Evolutionary conservation across 257 asterid species (phyloP).

Genomic region (Capsicum pubescens): DNA sequence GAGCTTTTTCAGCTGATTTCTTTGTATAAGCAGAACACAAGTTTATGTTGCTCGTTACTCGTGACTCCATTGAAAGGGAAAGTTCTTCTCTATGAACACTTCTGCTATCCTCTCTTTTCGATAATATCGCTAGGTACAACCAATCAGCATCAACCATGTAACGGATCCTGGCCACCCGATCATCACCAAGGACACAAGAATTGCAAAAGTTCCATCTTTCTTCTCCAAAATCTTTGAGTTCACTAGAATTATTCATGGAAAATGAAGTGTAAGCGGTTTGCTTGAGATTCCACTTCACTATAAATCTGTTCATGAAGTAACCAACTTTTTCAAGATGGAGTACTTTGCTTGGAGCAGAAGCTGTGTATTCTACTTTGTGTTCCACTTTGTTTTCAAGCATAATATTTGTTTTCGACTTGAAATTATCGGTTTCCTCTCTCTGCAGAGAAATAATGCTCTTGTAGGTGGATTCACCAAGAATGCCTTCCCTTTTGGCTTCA

Average conservation of each 20-base stretch:
- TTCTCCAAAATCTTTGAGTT: slow-evolving; percentile 27
- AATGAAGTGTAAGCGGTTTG: slow-evolving; percentile 27
- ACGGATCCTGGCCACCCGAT: slow-evolving; percentile 58
- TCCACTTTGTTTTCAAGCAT: slow-evolving; percentile 35
- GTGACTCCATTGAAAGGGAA: slow-evolving; percentile 25
- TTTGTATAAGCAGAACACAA: slow-evolving; percentile 48
- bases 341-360: slow-evolving; percentile 33
- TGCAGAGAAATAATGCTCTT: slow-evolving; percentile 58
- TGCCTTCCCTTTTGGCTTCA: slow-evolving; percentile 67
- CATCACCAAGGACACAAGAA: slow-evolving; percentile 46
- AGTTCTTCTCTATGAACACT: slow-evolving; percentile 31
- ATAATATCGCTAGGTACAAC: slow-evolving; percentile 65
- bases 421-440: slow-evolving; percentile 62
- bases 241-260: slow-evolving; percentile 22
- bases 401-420: slow-evolving; percentile 50
- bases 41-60: slow-evolving; percentile 29
- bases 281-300: slow-evolving; percentile 55
- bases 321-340: slow-evolving; percentile 62
- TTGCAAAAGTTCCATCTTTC: slow-evolving; percentile 45
- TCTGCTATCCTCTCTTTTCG: slow-evolving; percentile 40
- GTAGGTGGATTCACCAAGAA: slow-evolving; percentile 63
- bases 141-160: slow-evolving; percentile 78
- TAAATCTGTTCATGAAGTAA: slow-evolving; percentile 82
- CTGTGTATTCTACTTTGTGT: slow-evolving; percentile 35
- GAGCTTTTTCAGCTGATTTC: slow-evolving; percentile 66